These are phyloP conservation scores for Blumeriella jaapii DNA, from an alignment of 2,329 filamentous ascomycete species.

Conservation along the genomic window DNA sequence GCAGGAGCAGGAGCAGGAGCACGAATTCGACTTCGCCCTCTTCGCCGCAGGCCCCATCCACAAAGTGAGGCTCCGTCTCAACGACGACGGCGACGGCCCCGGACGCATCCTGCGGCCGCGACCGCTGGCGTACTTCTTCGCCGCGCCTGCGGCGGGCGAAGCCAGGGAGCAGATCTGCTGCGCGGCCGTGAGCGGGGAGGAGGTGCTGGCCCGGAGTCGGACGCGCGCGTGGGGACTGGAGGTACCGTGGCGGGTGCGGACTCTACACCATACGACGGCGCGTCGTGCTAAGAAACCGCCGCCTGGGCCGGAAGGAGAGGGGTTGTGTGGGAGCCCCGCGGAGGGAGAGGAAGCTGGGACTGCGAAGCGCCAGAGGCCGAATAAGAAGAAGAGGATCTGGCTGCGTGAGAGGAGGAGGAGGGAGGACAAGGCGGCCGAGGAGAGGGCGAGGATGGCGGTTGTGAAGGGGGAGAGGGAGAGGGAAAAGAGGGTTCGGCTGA, in stretches of 20 bases:
- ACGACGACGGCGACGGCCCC: conserved; percentile 29
- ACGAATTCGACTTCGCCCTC: conserved; percentile 44
- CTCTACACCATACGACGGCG: too few relatives aligned
- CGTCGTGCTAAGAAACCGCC: too few relatives aligned
- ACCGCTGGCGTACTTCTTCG: conserved; percentile 40
- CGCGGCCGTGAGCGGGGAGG: conserved; percentile 41
- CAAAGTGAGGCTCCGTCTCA: conserved; percentile 39
- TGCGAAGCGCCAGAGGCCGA: conserved; percentile 33
- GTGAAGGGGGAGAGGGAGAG: conserved; percentile 44
- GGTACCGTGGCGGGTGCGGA: conserved; percentile 44
- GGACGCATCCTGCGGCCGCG: conserved; percentile 31
- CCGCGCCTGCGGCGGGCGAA: conserved; percentile 28
- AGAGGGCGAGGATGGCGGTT: conserved; percentile 29
- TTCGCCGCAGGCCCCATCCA: conserved; percentile 29
- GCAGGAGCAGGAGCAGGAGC: conserved; percentile 25
- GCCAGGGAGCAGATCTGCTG: conserved; percentile 31
- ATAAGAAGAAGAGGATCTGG: conserved; percentile 47
- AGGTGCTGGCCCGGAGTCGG: conserved; percentile 35
- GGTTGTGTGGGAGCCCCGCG: too few relatives aligned
- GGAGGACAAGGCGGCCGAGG: conserved; percentile 28
- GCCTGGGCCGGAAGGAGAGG: background rate
- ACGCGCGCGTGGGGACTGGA: conserved; percentile 45
- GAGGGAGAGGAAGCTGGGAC: too few relatives aligned
- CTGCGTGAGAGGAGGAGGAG: conserved; percentile 33
- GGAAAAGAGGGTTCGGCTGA: conserved; percentile 52